These are phyloP conservation scores for Fomitopsis betulina DNA, from an alignment of 1,284 basidiomycete genomes.

Conservation along the genomic window DNA sequence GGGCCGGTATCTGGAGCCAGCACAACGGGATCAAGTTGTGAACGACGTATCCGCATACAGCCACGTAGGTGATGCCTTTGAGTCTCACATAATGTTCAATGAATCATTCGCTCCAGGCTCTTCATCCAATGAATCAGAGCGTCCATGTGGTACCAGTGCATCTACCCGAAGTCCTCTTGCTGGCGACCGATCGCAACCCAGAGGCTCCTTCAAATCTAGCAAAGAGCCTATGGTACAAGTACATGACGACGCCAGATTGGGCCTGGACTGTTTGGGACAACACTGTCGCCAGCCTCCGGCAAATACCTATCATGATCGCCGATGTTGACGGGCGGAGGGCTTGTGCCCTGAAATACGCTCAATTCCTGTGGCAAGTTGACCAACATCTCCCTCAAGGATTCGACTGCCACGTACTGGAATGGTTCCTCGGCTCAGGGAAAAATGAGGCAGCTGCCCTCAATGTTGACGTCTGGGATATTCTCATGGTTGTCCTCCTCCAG, in stretches of 20 bases:
- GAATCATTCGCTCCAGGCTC: constrained; percentile 29
- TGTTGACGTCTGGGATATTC: constrained; percentile 60
- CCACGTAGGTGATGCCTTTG: constrained; percentile 37
- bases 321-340: constrained; percentile 41
- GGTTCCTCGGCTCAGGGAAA: constrained; percentile 64
- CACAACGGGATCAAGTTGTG: constrained; percentile 52
- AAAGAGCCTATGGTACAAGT: constrained; percentile 75
- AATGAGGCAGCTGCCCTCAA: constrained; percentile 54
- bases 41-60: constrained; percentile 56
- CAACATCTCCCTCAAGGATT: constrained; percentile 69
- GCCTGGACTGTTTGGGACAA: constrained; percentile 79
- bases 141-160: constrained; percentile 50
- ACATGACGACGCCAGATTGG: constrained; percentile 65
- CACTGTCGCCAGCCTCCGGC: constrained; percentile 62
- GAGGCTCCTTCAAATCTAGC: constrained; percentile 67
- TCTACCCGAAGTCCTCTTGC: constrained; percentile 62
- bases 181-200: constrained; percentile 50
- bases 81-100: background rate
- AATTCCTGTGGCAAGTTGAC: constrained; percentile 67
- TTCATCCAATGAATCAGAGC: constrained; percentile 40
- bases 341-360: constrained; percentile 59
- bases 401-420: constrained; percentile 59
- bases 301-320: constrained; percentile 51
- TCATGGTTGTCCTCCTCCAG: constrained; percentile 57
- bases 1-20: constrained; percentile 45